Evolutionary conservation across 441 rosid species (phyloP), one percentile per base, ranked within the genome.

Genomic region (Melastoma candidum): DNA sequence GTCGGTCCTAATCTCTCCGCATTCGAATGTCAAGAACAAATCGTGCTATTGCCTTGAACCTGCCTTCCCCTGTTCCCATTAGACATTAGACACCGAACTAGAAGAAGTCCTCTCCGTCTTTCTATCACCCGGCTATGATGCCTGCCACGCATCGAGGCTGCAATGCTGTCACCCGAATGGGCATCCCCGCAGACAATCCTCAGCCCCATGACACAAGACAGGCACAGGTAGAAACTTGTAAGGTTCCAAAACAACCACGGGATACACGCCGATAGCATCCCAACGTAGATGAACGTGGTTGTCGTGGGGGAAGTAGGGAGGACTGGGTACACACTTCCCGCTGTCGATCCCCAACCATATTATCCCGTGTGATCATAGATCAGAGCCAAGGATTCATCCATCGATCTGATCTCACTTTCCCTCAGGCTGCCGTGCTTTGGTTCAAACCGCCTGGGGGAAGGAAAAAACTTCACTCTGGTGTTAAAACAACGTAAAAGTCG

Each of bases 171-270:
- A 2, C 43, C 54, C 47, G 13, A 17, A 17, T 17, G 22, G 22
- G 73, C 65, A 2, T 64, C 65, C 14, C 94, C 84, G 46, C 79
- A 55, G 4, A 73, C 72, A 67, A 84, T 67, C 49, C 97, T 71
- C 45, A 84, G 72, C 1, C 97, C 90, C 7, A 65, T 68, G 6
- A 63, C 52, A 7, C 94, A 74, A 3, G 95, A 90, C 22, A 78
- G 0, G 44, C 85, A 47, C 1, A 89, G 87, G 49, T 86, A 90
- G 4, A 73, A 12, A 56, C 79, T 73, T 0, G 87, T 81, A 29
- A 77, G 12, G 44, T 69, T 2, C 97, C 97, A 86, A 61, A 90
- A 90, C 25, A 77, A 29, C 97, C 95, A 86, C 12, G 95, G 97
- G 12, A 90, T 68, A 71, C 87, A 80, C 44, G 84, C 82, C 7